Conservation (phyloP, 139 green algal species). For the Deuterostichococcus epilithicus region DNA sequence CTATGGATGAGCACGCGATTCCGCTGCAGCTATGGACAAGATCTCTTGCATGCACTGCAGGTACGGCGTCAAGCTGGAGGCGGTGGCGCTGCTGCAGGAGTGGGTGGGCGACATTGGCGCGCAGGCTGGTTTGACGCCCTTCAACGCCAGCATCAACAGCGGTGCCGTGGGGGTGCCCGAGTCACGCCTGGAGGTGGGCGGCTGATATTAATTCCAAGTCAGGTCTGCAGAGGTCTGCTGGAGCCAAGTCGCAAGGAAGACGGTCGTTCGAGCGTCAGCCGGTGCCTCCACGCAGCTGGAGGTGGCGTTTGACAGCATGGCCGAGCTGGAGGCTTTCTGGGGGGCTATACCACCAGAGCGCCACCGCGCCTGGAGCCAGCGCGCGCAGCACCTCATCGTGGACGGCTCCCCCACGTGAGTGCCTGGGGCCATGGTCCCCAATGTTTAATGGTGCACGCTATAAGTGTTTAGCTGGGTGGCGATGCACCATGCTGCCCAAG, state of each 20-base stretch:
- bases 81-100: slow-evolving; percentile 60
- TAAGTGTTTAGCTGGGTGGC: no score
- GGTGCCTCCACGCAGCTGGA: slow-evolving; percentile 42
- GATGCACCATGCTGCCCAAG: no score
- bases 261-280: neutral
- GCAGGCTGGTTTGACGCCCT: slow-evolving; percentile 45
- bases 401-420: slow-evolving; percentile 45
- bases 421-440: no score
- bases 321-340: slow-evolving; percentile 70
- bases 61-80: slow-evolving; percentile 68
- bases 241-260: neutral
- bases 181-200: slow-evolving; percentile 52
- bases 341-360: slow-evolving; percentile 35
- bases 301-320: slow-evolving; percentile 48
- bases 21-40: neutral
- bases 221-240: neutral
- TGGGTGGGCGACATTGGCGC: slow-evolving; percentile 62
- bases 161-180: slow-evolving; percentile 59
- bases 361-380: slow-evolving; percentile 46
- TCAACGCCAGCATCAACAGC: slow-evolving; percentile 49
- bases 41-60: slow-evolving; percentile 20
- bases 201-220: neutral
- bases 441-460: no score
- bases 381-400: slow-evolving; percentile 45
- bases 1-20: neutral